These are phyloP conservation scores for Leishmania major DNA, from an alignment of 208 protist species.

Conservation along the genomic window DNA sequence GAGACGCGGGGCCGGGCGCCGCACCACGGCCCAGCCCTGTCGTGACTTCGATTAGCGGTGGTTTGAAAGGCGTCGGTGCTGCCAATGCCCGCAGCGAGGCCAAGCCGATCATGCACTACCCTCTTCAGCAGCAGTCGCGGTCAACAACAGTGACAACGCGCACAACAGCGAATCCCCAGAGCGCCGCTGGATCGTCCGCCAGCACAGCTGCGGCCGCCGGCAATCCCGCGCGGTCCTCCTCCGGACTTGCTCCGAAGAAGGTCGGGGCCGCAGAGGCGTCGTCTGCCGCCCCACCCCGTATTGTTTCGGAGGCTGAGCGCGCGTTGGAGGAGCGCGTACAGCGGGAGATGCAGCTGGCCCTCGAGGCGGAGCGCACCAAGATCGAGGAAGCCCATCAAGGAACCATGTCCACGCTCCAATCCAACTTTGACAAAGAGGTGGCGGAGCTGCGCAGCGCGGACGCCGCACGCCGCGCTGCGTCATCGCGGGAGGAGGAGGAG, in stretches of 20 bases:
- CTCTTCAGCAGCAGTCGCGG: slow-evolving; percentile 4
- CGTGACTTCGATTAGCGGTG: background rate
- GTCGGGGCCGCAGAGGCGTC: background rate
- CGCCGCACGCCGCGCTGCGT: slow-evolving; percentile 30
- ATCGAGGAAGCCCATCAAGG: slow-evolving; percentile 38
- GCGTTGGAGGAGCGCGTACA: slow-evolving; percentile 75
- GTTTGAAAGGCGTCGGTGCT: background rate
- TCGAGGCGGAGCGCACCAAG: slow-evolving; percentile 55
- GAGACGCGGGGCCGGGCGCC: slow-evolving; percentile 2
- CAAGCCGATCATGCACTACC: slow-evolving; percentile 10
- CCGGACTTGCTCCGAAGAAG: background rate
- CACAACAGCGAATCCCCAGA: background rate
- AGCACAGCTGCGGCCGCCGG: background rate
- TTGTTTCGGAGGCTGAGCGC: slow-evolving; percentile 79
- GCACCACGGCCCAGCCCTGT: background rate
- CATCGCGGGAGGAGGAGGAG: slow-evolving; percentile 15
- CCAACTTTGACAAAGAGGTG: slow-evolving; percentile 49
- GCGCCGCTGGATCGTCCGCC: background rate
- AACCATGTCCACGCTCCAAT: slow-evolving; percentile 42
- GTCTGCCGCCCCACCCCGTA: slow-evolving; percentile 22
- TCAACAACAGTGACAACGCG: background rate
- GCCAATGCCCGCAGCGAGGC: background rate
- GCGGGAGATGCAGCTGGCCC: slow-evolving; percentile 41
- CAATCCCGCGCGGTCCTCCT: background rate
- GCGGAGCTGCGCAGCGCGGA: slow-evolving; percentile 41